Evolutionary conservation across 345 rosid genomes (phyloP).

Genomic region (Gynandropsis gynandra): DNA sequence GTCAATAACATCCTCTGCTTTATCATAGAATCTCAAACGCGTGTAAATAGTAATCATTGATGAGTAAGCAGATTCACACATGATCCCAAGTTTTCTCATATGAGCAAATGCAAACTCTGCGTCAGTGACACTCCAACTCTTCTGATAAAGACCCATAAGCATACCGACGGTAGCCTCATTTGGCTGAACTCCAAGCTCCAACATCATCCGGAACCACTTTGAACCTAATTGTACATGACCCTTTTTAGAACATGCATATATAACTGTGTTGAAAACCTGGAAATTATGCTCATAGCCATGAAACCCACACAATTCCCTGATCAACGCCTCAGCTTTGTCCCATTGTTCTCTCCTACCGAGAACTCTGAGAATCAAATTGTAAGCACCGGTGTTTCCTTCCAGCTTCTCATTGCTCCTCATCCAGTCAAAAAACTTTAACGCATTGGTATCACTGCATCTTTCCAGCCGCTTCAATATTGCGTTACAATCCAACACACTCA

Average conservation of each 20-base stretch:
- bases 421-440: conserved; percentile 70
- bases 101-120: conserved; percentile 61
- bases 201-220: conserved; percentile 77
- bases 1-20: conserved; percentile 64
- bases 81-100: conserved; percentile 57
- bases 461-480: conserved; percentile 60
- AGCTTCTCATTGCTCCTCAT: conserved; percentile 63
- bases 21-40: conserved; percentile 56
- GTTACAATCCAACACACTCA: conserved; percentile 54
- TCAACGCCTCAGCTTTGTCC: conserved; percentile 52
- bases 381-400: conserved; percentile 51
- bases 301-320: conserved; percentile 33
- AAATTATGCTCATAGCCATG: conserved; percentile 35
- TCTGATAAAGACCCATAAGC: conserved; percentile 77
- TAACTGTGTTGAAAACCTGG: conserved; percentile 64
- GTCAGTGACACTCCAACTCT: conserved; percentile 64
- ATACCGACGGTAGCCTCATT: conserved; percentile 78
- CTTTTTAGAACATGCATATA: conserved; percentile 53
- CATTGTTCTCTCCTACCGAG: conserved; percentile 67
- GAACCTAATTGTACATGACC: conserved; percentile 44
- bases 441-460: conserved; percentile 44
- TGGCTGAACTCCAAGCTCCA: conserved; percentile 59
- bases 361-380: conserved; percentile 63
- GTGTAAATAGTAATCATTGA: conserved; percentile 82
- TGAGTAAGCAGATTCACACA: conserved; percentile 82